phyloP scores from a whole-genome alignment of 352 stramenopile genomes.

The Phytophthora megakarya region DNA sequence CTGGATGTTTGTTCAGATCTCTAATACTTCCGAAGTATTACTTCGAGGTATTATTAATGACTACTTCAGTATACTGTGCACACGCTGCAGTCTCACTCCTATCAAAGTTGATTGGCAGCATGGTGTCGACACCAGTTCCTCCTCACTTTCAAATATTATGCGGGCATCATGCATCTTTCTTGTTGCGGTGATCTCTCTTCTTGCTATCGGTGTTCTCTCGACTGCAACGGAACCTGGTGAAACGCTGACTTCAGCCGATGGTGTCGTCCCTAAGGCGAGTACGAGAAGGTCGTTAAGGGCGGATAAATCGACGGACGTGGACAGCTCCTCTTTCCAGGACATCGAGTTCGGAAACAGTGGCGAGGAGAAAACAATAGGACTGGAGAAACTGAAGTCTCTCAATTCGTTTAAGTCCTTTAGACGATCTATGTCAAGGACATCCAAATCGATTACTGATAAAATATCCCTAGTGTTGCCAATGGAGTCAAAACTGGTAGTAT shows the following conservation, averaged over 20 bases:
- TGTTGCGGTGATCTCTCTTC: background rate
- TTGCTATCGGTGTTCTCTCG: background rate
- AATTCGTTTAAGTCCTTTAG: slow-evolving; percentile 9
- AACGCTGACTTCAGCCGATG: background rate
- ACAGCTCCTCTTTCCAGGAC: background rate
- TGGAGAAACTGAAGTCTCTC: slow-evolving; percentile 2
- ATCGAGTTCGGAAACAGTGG: background rate
- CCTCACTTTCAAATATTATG: slow-evolving; percentile 9
- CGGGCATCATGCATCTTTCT: slow-evolving; percentile 2
- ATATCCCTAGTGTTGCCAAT: slow-evolving; percentile 1
- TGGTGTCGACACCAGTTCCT: background rate
- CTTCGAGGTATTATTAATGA: too few species aligned
- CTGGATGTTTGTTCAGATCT: background rate
- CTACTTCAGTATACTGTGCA: too few species aligned
- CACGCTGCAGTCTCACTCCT: background rate
- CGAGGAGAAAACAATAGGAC: background rate
- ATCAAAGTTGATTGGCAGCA: background rate
- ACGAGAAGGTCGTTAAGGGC: slow-evolving; percentile 5
- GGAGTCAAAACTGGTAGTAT: slow-evolving; percentile 5
- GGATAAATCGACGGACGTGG: background rate
- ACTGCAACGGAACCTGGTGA: background rate
- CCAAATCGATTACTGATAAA: slow-evolving; percentile 8
- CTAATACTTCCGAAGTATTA: too few species aligned
- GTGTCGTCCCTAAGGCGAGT: background rate
- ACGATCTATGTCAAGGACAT: background rate